Evolutionary conservation across 2,329 filamentous ascomycete genomes (phyloP).

Genomic region (Graphiopsis chlorocephala): DNA sequence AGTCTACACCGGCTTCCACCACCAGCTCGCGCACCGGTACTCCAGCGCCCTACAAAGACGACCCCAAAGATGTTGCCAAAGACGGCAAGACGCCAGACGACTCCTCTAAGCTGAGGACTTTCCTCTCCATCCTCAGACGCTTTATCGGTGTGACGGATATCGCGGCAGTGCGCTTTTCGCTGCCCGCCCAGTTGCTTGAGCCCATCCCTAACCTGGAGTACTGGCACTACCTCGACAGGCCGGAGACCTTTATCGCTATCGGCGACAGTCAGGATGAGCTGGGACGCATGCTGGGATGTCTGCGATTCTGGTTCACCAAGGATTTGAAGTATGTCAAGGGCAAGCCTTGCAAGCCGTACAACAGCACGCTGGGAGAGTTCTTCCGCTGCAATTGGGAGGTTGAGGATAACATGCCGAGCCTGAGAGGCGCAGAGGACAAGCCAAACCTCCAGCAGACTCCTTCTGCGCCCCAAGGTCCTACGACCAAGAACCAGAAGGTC

Average conservation of each 20-base stretch:
- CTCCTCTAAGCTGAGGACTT: slow-evolving; percentile 82
- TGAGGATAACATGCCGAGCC: slow-evolving; percentile 69
- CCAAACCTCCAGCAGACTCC: slow-evolving; percentile 20
- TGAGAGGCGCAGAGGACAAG: slow-evolving; percentile 34
- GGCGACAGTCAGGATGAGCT: slow-evolving; percentile 88
- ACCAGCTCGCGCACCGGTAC: slow-evolving; percentile 22
- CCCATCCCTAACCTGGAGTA: slow-evolving; percentile 97
- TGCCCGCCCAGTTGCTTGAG: slow-evolving; percentile 92
- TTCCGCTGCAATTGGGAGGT: slow-evolving; percentile 98
- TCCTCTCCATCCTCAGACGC: slow-evolving; percentile 82
- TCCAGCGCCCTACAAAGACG: slow-evolving; percentile 18
- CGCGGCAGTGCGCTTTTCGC: slow-evolving; percentile 89
- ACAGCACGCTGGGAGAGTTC: slow-evolving; percentile 94
- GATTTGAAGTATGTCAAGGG: slow-evolving; percentile 98
- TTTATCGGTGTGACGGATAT: slow-evolving; percentile 97
- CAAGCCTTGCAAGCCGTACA: slow-evolving; percentile 98
- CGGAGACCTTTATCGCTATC: slow-evolving; percentile 80
- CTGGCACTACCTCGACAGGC: slow-evolving; percentile 96
- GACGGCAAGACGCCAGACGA: slow-evolving; percentile 63
- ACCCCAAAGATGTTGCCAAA: slow-evolving; percentile 15
- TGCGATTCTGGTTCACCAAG: slow-evolving; percentile 98
- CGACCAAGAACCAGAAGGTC: slow-evolving; percentile 51
- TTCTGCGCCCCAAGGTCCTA: slow-evolving; percentile 24
- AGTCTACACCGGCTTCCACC: slow-evolving; percentile 20
- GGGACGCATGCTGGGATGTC: slow-evolving; percentile 89